Conservation (phyloP, 2,329 filamentous ascomycete species). For the Fonsecaea pedrosoi region DNA sequence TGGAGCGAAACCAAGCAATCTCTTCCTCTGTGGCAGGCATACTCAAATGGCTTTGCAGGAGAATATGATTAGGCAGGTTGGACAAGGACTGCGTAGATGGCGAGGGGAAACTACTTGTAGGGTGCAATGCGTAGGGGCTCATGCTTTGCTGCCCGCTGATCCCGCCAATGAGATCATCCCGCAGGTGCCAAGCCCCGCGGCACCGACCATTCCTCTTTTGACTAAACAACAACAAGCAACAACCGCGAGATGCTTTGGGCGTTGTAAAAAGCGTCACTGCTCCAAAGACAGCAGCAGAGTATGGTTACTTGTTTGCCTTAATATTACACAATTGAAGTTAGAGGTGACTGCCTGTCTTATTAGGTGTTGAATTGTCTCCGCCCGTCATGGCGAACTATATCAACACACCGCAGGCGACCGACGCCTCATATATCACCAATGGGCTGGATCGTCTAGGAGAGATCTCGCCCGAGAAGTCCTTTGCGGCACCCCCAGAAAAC, state of each 20-base stretch:
- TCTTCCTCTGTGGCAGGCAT: constrained; percentile 61
- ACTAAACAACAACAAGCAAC: constrained; percentile 17
- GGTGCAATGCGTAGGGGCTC: not conserved
- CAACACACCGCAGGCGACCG: constrained; percentile 87
- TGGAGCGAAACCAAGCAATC: constrained; percentile 70
- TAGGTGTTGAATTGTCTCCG: constrained; percentile 42
- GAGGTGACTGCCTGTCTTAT: not conserved
- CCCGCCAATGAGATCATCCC: not conserved
- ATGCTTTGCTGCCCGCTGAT: not conserved
- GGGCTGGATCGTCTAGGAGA: constrained; percentile 75
- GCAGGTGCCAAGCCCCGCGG: constrained; percentile 1
- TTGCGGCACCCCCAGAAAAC: constrained; percentile 78
- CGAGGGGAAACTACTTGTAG: not conserved
- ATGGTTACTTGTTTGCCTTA: constrained; percentile 29
- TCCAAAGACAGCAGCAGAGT: constrained; percentile 3
- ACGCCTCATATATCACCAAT: constrained; percentile 79
- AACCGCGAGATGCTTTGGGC: not conserved
- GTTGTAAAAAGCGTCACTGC: not conserved
- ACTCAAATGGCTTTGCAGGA: not conserved
- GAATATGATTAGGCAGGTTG: not conserved
- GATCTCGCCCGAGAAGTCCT: constrained; percentile 85
- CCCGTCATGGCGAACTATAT: constrained; percentile 71
- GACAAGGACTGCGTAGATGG: not conserved
- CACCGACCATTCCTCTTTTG: constrained; percentile 18
- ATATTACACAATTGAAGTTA: constrained; percentile 12